Base-by-base conservation (phyloP, 2,329 filamentous ascomycete species). In the Penicillium thymicola region DNA sequence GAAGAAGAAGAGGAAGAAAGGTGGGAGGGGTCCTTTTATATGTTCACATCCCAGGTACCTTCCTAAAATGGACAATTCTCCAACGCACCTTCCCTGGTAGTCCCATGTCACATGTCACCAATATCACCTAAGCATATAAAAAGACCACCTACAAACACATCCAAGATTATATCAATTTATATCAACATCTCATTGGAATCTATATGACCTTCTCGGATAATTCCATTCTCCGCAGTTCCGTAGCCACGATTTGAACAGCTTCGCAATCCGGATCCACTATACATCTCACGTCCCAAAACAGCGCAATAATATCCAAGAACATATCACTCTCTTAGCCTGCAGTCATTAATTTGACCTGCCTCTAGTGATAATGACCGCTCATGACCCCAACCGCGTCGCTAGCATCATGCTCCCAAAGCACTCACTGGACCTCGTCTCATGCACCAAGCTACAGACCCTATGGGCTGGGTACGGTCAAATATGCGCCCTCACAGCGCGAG, bases 391-490 rank as follows among this genome's bases (percentile, higher is more conserved):
- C 8, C 61, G 55, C 25, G 61, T 70, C n/a, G 68, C 69, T 10
- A 61, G 57, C 28, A 64, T 64, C 30, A 65, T 71, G 61, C 63
- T 71, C 8, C 66, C 67, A 8, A 62, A 62, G 61, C 60, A 68
- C 60, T 61, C 67, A 4, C 64, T 71, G 13, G 62, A 66, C 1
- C 66, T 72, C 23, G 42, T 68, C 38, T 67, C 67, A 1, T 71
- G 66, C 58, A 65, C 51, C 11, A 62, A 58, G 2, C 63, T 79
- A 3, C 78, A 80, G 51, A 76, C 72, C 1, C 62, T 80, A 0
- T 80, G 78, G 78, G 78, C 78, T 13, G 78, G 78, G 0, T 81
- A 80, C 46, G 78, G 78, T 4, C 67, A 84, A 40, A 84, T 88
- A 51, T 86, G 81, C 65, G 76, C 79, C 13, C 64, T 88, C 30